A percentile compares a stretch with the other conserved stretches of the same genome.
phyloP scores from a whole-genome alignment of 208 protist species.

The Leishmania guyanensis region DNA sequence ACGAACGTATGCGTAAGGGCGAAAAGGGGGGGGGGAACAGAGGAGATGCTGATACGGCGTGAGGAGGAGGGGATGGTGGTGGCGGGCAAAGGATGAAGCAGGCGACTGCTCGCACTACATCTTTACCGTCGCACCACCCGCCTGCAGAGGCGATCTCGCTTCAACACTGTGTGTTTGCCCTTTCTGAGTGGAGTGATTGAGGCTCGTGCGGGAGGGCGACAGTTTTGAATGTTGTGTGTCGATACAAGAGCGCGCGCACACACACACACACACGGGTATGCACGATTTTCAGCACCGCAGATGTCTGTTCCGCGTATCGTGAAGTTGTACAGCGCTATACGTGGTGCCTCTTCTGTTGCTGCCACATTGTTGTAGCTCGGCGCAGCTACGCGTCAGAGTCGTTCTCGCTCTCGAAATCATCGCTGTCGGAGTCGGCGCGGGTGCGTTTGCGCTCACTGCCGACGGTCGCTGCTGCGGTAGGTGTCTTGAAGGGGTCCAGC shows the following conservation, averaged over 20 bases:
- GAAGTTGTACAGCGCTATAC: background rate
- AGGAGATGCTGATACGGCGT: background rate
- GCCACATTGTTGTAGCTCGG: background rate
- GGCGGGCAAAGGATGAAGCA: background rate
- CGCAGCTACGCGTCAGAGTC: background rate
- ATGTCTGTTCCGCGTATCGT: background rate
- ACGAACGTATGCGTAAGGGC: background rate
- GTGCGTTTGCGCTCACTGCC: slow-evolving; percentile 17
- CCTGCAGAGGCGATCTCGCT: background rate
- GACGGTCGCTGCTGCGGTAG: background rate
- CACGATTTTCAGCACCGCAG: background rate
- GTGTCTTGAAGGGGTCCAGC: slow-evolving; percentile 30
- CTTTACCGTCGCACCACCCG: background rate
- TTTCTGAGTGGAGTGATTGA: background rate
- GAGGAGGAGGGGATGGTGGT: background rate
- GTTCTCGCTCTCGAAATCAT: slow-evolving; percentile 17
- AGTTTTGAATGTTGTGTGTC: background rate
- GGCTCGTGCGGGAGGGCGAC: background rate
- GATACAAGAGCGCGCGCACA: background rate
- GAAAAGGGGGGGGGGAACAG: background rate
- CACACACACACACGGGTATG: background rate
- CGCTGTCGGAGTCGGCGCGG: slow-evolving; percentile 18
- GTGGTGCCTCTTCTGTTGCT: background rate
- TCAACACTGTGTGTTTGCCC: background rate
- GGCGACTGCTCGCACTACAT: background rate